Percentiles rank a stretch among this genome's conserved stretches.
Conservation (phyloP, 2,329 filamentous ascomycete genomes). For the Hyphodiscus sp. region DNA sequence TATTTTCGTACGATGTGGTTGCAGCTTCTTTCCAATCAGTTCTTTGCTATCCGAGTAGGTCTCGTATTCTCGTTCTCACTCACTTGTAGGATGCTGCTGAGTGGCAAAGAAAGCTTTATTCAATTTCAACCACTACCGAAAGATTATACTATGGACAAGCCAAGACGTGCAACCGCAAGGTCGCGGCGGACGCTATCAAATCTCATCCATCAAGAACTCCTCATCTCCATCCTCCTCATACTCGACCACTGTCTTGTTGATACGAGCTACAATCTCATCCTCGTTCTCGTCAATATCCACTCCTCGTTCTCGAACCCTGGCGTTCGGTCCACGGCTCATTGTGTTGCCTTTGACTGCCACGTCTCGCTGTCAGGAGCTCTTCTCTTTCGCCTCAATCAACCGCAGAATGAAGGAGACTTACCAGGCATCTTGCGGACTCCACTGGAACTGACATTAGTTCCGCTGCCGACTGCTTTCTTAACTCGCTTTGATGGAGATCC, state of each 20-base stretch:
- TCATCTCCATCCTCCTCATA: not conserved
- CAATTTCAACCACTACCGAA: no score
- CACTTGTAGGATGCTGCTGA: no score
- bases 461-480: not conserved
- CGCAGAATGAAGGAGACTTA: not conserved
- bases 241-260: not conserved
- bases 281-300: not conserved
- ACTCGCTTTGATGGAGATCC: not conserved
- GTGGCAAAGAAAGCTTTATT: no score
- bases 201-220: not conserved
- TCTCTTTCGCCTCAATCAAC: not conserved
- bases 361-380: not conserved
- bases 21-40: no score
- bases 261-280: not conserved
- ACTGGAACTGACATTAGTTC: not conserved
- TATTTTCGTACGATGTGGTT: not conserved
- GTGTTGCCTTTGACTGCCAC: not conserved
- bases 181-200: not conserved
- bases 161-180: no score
- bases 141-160: no score
- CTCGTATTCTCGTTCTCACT: no score
- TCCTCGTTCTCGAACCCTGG: not conserved
- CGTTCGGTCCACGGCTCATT: not conserved
- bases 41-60: no score
- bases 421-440: not conserved